Evolutionary conservation across 331 rosid species (phyloP), one percentile per base, ranked within the genome.

Genomic region (Cydonia oblonga): DNA sequence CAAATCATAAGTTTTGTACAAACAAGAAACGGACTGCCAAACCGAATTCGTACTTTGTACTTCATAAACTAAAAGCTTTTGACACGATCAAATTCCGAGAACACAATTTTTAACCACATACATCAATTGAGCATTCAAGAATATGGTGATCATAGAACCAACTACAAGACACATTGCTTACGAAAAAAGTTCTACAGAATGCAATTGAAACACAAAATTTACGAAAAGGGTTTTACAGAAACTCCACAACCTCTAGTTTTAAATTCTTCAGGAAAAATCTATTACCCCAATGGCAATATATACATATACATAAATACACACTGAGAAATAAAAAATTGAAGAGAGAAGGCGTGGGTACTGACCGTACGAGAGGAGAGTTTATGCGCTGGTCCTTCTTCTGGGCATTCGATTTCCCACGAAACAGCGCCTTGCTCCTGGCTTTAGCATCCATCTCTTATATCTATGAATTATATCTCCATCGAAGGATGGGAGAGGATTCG

Each of bases 321-420:
- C 42, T 9, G 42, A 23, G 12, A 9, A 20, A n/a, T n/a, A 30
- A 2, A 44, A 49, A 49, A 0, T 19, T 18, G n/a, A 23, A 22
- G 66, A 15, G 12, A 6, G 23, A 4, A 23, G 26, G 40, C 12
- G 3, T 20, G 40, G 9, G 26, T 15, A 72, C 76, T 32, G 73
- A 86, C 97, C 97, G 87, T 3, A 90, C 88, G 1, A 93, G 87
- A 68, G 93, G 93, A 56, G 96, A 93, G 53, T 88, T 90, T 12
- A 85, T 82, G 79, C 90, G 96, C 81, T 93, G 90, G 19, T 86
- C 98, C 80, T 86, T 93, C 92, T 85, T 87, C 84, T 86, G 90
- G 5, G 93, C 92, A 69, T 86, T 88, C 89, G 89, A 79, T 85
- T 80, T 86, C 59, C 93, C 86, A 65, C 92, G 98, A 76, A 87